Conservation (phyloP, 768 basidiomycete genomes). For the Serendipita vermifera region DNA sequence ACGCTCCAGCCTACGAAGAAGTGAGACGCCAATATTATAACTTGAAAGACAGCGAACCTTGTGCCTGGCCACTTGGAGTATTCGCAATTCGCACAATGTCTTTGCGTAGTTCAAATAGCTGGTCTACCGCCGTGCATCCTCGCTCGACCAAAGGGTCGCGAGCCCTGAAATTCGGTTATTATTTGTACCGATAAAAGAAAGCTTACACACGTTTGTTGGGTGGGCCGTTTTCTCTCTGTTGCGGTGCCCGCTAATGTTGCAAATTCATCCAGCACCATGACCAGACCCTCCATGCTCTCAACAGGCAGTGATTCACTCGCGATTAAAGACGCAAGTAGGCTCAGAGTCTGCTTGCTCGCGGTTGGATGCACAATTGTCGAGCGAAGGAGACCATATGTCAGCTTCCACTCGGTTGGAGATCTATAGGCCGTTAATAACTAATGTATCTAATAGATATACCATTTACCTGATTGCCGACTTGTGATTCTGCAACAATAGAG, state of each 20-base stretch:
- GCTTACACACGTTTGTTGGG: constrained; percentile 28
- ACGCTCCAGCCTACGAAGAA: constrained; percentile 55
- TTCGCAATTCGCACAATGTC: constrained; percentile 39
- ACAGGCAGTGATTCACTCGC: constrained; percentile 50
- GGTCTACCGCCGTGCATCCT: constrained; percentile 70
- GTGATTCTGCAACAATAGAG: constrained; percentile 65
- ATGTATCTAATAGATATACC: no score
- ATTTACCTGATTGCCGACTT: constrained; percentile 52
- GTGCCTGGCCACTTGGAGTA: background rate
- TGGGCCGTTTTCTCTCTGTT: constrained; percentile 42
- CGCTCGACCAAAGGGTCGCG: constrained; percentile 71
- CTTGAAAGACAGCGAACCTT: background rate
- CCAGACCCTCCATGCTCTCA: constrained; percentile 71
- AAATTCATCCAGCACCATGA: constrained; percentile 78
- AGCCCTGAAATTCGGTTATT: background rate
- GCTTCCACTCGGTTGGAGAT: constrained; percentile 25
- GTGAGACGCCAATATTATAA: background rate
- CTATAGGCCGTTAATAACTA: constrained; percentile 8
- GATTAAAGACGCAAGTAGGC: constrained; percentile 54
- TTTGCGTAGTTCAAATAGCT: constrained; percentile 59
- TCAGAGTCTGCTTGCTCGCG: constrained; percentile 75
- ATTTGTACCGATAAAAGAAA: background rate
- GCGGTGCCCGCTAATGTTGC: constrained; percentile 57
- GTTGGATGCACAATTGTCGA: constrained; percentile 77
- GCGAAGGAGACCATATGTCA: constrained; percentile 86